A percentile compares a stretch with the other conserved stretches of the same genome.
These are phyloP conservation scores for Cercospora sojina DNA, from an alignment of 2,329 filamentous ascomycete genomes.

Conservation along the genomic window DNA sequence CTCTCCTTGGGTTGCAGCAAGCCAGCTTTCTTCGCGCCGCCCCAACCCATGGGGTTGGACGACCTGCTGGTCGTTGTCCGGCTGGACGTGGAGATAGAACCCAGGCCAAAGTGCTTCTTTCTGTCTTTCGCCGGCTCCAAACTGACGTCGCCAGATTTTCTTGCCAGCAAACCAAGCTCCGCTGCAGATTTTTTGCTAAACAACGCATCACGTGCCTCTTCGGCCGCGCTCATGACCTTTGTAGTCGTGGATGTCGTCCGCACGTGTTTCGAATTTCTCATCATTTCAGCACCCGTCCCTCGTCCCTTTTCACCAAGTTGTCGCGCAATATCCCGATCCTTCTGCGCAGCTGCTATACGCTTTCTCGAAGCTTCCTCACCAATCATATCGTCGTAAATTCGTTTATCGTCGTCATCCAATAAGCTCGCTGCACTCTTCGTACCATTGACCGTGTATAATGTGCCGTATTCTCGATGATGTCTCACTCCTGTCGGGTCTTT, in stretches of 20 bases:
- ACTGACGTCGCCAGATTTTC: slow-evolving; percentile 45
- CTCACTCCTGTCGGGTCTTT: slow-evolving; percentile 44
- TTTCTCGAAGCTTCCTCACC: slow-evolving; percentile 64
- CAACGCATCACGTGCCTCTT: slow-evolving; percentile 27
- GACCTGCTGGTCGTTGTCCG: slow-evolving; percentile 31
- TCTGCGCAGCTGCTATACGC: slow-evolving; percentile 65
- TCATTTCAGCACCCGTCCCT: slow-evolving; percentile 70
- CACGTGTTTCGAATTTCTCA: slow-evolving; percentile 45
- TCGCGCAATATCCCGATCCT: slow-evolving; percentile 69
- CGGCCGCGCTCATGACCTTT: slow-evolving; percentile 13
- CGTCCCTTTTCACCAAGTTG: slow-evolving; percentile 64
- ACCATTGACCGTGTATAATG: slow-evolving; percentile 44
- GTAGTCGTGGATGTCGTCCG: slow-evolving; percentile 21
- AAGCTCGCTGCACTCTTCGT: slow-evolving; percentile 56
- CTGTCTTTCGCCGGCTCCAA: slow-evolving; percentile 47
- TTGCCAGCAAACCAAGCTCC: slow-evolving; percentile 46
- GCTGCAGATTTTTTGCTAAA: slow-evolving; percentile 33
- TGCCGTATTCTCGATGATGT: slow-evolving; percentile 58
- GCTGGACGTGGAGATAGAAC: slow-evolving; percentile 35
- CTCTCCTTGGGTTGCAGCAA: slow-evolving; percentile 39
- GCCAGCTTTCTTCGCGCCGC: slow-evolving; percentile 46
- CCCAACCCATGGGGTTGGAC: slow-evolving; percentile 49
- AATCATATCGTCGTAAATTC: slow-evolving; percentile 53
- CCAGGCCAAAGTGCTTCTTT: slow-evolving; percentile 37
- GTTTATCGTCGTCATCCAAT: slow-evolving; percentile 63